Conservation (phyloP, 2,329 filamentous ascomycete genomes). For the Graphium sp. region DNA sequence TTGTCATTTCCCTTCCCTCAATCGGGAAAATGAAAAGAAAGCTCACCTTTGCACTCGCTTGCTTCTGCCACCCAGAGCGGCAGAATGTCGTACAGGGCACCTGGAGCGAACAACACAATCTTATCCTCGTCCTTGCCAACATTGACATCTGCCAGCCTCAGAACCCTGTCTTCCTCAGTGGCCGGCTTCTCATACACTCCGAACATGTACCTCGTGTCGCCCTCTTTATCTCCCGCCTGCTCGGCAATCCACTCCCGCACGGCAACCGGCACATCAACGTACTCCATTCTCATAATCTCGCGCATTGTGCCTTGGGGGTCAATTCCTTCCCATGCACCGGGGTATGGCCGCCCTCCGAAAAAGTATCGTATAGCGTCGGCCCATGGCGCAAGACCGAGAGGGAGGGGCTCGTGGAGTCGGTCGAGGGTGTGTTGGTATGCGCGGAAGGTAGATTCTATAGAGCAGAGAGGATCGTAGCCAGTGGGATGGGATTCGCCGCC, state of each 20-base stretch:
- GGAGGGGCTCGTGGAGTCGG: slow-evolving; percentile 9
- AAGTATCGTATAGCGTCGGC: slow-evolving; percentile 11
- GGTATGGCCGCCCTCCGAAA: slow-evolving; percentile 12
- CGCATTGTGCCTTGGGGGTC: slow-evolving; percentile 19
- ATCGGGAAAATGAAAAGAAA: neutral
- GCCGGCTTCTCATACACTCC: slow-evolving; percentile 16
- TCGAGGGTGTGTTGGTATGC: slow-evolving; percentile 13
- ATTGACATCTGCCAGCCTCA: no score
- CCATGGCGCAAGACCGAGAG: slow-evolving; percentile 11
- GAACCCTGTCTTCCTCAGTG: slow-evolving; percentile 15
- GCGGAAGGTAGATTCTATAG: slow-evolving; percentile 10
- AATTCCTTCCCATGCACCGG: slow-evolving; percentile 22
- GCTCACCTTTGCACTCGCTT: slow-evolving; percentile 18
- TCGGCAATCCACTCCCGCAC: slow-evolving; percentile 23
- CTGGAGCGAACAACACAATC: slow-evolving; percentile 24
- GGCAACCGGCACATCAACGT: slow-evolving; percentile 13
- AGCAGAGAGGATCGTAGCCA: slow-evolving; percentile 13
- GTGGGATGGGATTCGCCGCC: slow-evolving; percentile 11
- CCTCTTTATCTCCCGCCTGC: slow-evolving; percentile 9
- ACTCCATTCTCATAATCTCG: slow-evolving; percentile 20
- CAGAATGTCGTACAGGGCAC: slow-evolving; percentile 22
- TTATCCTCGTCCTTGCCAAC: slow-evolving; percentile 14
- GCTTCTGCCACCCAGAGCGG: slow-evolving; percentile 22
- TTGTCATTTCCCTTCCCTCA: neutral
- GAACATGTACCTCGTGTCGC: slow-evolving; percentile 13